A percentile compares a stretch with the other conserved stretches of the same genome.
These are phyloP conservation scores for Diplodia intermedia DNA, from an alignment of 2,329 filamentous ascomycete species.

Conservation along the genomic window DNA sequence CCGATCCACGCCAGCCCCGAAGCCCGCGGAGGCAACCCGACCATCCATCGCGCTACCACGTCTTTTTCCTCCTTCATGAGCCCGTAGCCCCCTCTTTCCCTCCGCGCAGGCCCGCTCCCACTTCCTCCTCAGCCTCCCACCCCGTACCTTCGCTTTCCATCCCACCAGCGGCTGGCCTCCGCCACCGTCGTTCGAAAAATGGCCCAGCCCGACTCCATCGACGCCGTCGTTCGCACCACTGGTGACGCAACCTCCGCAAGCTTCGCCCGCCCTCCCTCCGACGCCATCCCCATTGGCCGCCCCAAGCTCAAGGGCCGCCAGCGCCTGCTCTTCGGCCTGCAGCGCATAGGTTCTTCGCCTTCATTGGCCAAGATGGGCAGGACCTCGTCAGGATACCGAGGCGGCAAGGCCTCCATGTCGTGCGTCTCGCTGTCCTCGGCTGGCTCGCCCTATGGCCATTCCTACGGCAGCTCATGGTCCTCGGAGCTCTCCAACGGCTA, in stretches of 20 bases:
- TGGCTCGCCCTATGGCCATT: conserved; percentile 58
- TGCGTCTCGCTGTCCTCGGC: conserved; percentile 67
- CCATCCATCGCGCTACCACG: neutral
- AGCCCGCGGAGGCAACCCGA: neutral
- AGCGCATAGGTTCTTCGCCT: conserved; percentile 82
- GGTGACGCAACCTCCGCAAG: conserved; percentile 1
- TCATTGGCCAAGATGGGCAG: conserved; percentile 71
- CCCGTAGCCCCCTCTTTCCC: conserved; percentile 11
- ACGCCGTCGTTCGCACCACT: conserved; percentile 23
- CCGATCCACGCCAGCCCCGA: conserved; percentile 12
- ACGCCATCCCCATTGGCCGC: conserved; percentile 30
- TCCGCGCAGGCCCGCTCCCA: conserved; percentile 12
- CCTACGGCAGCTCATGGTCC: conserved; percentile 61
- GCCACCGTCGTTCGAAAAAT: neutral
- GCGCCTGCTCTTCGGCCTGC: conserved; percentile 74
- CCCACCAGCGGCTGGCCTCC: neutral
- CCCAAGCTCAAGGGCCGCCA: conserved; percentile 71
- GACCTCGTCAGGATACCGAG: conserved; percentile 70
- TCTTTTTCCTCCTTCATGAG: conserved; percentile 21
- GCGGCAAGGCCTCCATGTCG: conserved; percentile 68
- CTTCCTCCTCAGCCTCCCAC: neutral
- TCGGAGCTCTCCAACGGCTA: conserved; percentile 64
- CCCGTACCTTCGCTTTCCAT: conserved; percentile 13
- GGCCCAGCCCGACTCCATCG: conserved; percentile 31
- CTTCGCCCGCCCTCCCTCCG: neutral